Conservation (phyloP, 108 stramenopile species). For the Cyclotella kingstonii region DNA sequence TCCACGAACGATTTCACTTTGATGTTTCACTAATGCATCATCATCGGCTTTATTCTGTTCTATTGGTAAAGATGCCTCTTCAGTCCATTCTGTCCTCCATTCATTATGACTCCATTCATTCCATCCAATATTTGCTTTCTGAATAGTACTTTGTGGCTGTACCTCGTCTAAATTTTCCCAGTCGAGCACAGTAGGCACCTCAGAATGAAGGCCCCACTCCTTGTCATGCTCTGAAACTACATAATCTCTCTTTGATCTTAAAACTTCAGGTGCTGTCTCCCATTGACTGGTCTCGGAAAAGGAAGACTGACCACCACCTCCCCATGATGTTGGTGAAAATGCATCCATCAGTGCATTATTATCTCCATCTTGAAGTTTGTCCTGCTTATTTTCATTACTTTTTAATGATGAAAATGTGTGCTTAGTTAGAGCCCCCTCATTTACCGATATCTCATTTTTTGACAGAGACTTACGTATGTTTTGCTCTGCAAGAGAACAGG, state of each 20-base stretch:
- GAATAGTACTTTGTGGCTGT: no score
- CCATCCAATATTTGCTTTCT: no score
- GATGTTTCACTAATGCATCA: not conserved
- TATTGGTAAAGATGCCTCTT: no score
- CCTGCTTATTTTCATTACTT: not conserved
- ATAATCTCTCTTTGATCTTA: no score
- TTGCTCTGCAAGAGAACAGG: slow-evolving; percentile 3
- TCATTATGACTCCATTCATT: no score
- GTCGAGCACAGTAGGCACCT: no score
- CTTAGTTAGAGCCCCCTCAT: slow-evolving; percentile 1
- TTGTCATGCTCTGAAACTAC: no score
- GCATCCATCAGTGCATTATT: slow-evolving; percentile 1
- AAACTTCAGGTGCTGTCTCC: not conserved
- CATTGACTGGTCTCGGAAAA: slow-evolving; percentile 9
- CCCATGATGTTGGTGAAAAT: slow-evolving; percentile 22
- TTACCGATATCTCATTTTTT: not conserved
- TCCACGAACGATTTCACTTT: not conserved
- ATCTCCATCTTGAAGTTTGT: not conserved
- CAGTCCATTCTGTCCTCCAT: no score
- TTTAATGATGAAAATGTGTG: not conserved
- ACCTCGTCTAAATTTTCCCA: no score
- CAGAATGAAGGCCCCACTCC: no score
- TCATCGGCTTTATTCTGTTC: not conserved
- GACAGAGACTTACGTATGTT: not conserved
- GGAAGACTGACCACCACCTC: not conserved